Evolutionary conservation across 768 basidiomycete genomes (phyloP).

Genomic region (Lenzites betulinus): DNA sequence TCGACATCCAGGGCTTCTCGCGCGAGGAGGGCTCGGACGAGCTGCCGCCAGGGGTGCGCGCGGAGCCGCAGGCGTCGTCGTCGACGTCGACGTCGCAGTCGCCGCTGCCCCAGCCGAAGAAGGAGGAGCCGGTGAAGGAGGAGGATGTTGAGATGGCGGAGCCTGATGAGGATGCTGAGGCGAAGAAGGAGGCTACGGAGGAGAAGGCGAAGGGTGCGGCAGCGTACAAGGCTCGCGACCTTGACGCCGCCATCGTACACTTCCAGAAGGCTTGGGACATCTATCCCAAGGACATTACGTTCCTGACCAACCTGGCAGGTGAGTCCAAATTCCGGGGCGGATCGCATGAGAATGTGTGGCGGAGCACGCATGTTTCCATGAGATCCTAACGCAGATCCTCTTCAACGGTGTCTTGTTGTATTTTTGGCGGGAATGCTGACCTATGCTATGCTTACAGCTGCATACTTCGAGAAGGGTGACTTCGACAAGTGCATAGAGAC

Average conservation of each 20-base stretch:
- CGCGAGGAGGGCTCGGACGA: conserved; percentile 86
- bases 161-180: conserved; percentile 60
- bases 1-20: conserved; percentile 86
- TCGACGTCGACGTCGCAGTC: conserved; percentile 45
- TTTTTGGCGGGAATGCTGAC: neutral
- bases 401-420: neutral
- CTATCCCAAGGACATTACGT: conserved; percentile 93
- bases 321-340: conserved; percentile 19
- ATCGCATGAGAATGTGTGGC: too few species aligned
- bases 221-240: conserved; percentile 85
- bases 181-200: conserved; percentile 76
- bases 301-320: conserved; percentile 90
- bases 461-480: conserved; percentile 91
- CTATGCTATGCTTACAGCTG: conserved; percentile 52
- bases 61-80: conserved; percentile 31
- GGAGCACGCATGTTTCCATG: neutral
- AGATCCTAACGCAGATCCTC: neutral
- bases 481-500: conserved; percentile 89
- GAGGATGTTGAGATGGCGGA: conserved; percentile 69
- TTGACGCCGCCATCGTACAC: conserved; percentile 70
- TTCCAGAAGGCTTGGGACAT: conserved; percentile 91
- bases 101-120: conserved; percentile 28
- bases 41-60: conserved; percentile 61
- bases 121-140: conserved; percentile 34
- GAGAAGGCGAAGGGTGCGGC: conserved; percentile 78